phyloP scores from a whole-genome alignment of 2,329 filamentous ascomycete genomes.

The Akanthomyces muscarius region DNA sequence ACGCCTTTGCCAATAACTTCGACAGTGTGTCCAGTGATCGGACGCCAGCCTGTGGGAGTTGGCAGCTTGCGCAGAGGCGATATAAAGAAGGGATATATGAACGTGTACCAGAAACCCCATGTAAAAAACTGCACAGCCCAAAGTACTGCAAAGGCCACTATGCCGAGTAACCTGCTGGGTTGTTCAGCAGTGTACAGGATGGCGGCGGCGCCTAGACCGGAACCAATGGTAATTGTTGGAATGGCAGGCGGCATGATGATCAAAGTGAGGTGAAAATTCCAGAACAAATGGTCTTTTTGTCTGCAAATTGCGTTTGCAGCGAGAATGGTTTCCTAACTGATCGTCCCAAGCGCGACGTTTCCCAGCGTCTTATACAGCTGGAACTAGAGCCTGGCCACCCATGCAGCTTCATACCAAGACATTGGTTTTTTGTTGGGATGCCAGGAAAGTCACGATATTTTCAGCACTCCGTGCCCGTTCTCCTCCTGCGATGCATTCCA shows the following conservation, averaged over 20 bases:
- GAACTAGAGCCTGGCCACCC: background rate
- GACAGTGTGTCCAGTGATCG: background rate
- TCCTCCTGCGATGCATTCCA: background rate
- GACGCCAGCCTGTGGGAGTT: background rate
- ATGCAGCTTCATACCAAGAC: background rate
- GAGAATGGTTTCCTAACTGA: background rate
- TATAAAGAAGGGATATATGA: slow-evolving; percentile 9
- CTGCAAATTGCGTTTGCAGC: background rate
- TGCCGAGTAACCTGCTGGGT: background rate
- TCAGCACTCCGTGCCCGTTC: background rate
- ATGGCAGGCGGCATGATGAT: background rate
- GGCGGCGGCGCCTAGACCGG: background rate
- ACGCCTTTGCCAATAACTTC: background rate
- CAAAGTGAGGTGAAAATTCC: background rate
- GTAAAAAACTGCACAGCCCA: background rate
- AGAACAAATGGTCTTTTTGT: background rate
- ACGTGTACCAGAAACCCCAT: background rate
- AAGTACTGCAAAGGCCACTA: background rate
- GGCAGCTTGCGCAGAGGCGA: slow-evolving; percentile 1
- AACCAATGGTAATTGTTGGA: background rate
- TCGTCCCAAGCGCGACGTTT: background rate
- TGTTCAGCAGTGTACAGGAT: background rate
- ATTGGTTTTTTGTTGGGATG: background rate
- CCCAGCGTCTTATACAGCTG: background rate
- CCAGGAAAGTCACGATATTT: background rate